Evolutionary conservation across 306 rosid species (phyloP).

Genomic region (Cicer arietinum): DNA sequence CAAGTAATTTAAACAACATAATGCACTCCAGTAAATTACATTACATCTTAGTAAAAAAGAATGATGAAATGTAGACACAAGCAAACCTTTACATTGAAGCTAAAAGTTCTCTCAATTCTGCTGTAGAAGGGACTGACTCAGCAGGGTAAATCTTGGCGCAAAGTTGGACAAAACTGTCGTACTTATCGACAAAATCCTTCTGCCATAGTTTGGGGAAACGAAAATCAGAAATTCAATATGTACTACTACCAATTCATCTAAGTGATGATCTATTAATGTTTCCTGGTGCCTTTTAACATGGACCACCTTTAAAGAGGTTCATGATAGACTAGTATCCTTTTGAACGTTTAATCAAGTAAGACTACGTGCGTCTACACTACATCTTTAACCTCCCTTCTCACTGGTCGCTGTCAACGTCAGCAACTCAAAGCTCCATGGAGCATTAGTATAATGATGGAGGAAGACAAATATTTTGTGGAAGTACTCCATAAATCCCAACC

Average conservation of each 20-base stretch:
- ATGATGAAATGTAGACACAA: constrained; percentile 20
- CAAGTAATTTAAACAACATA: constrained; percentile 20
- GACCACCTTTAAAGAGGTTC: too few relatives aligned
- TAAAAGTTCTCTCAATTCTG: constrained; percentile 75
- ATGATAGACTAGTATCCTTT: too few relatives aligned
- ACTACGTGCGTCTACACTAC: too few relatives aligned
- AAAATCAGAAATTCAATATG: constrained; percentile 37
- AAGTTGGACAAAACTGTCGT: constrained; percentile 83
- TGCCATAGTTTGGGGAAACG: constrained; percentile 49
- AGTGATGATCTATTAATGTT: not conserved
- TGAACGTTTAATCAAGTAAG: too few relatives aligned
- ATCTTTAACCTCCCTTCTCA: too few relatives aligned
- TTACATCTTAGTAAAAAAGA: constrained; percentile 32
- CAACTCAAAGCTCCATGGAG: too few relatives aligned
- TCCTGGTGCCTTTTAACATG: too few relatives aligned
- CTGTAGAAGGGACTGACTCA: constrained; percentile 64
- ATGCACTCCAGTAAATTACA: constrained; percentile 36
- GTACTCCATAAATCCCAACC: too few relatives aligned
- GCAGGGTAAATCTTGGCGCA: constrained; percentile 83
- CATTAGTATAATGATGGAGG: too few relatives aligned
- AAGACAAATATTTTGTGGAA: too few relatives aligned
- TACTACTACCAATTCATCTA: not conserved
- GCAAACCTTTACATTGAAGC: constrained; percentile 63
- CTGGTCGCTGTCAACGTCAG: too few relatives aligned
- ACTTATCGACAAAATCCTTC: constrained; percentile 95